Conservation (phyloP, 768 basidiomycete species). For the Coprinopsis strossmayeri region DNA sequence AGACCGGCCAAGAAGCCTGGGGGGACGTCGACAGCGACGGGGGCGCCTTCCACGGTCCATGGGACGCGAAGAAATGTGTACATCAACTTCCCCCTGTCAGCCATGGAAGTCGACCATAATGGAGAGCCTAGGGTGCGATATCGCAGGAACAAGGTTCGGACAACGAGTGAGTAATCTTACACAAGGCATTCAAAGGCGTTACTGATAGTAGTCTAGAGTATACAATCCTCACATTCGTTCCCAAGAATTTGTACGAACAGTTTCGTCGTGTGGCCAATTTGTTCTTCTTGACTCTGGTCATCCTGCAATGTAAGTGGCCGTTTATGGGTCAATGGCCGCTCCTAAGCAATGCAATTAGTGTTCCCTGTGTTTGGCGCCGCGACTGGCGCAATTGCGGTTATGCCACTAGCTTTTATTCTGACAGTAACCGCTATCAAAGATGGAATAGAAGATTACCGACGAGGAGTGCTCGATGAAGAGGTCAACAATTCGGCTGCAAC, state of each 20-base stretch:
- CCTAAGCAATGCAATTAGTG: constrained; percentile 34
- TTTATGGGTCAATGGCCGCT: constrained; percentile 4
- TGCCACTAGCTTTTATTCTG: constrained; percentile 86
- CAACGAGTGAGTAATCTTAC: constrained; percentile 63
- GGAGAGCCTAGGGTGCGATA: constrained; percentile 82
- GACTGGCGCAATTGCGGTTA: constrained; percentile 69
- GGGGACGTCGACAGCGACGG: constrained; percentile 17
- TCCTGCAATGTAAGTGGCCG: constrained; percentile 59
- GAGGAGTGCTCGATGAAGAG: constrained; percentile 80
- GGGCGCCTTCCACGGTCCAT: constrained; percentile 31
- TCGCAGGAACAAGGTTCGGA: constrained; percentile 88
- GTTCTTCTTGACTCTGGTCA: constrained; percentile 81
- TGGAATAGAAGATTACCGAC: constrained; percentile 93
- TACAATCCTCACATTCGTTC: constrained; percentile 83
- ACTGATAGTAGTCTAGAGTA: constrained; percentile 52
- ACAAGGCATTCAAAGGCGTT: too few relatives aligned
- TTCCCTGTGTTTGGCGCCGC: constrained; percentile 91
- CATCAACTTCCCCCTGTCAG: constrained; percentile 65
- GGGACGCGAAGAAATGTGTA: constrained; percentile 71
- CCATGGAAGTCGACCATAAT: constrained; percentile 55
- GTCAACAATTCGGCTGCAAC: constrained; percentile 95
- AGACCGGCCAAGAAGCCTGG: constrained; percentile 42
- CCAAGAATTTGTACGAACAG: constrained; percentile 93
- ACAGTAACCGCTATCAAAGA: constrained; percentile 91
- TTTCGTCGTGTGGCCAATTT: constrained; percentile 91